Conservation (phyloP, 2,329 filamentous ascomycete genomes). For the Xylaria sp. region DNA sequence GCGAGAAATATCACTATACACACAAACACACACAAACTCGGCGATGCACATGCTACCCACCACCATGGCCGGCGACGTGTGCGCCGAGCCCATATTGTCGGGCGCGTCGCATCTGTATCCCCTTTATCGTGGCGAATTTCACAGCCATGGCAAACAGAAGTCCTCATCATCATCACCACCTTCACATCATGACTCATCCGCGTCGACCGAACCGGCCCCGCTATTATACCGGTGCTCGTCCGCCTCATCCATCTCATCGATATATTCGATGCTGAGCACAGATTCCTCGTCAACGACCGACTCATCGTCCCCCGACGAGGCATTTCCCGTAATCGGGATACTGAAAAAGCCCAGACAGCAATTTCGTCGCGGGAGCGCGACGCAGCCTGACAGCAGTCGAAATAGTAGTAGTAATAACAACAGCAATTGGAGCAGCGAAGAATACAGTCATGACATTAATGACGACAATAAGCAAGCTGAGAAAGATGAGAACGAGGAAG, state of each 20-base stretch:
- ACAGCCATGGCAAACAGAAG: background rate
- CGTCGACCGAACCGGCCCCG: constrained; percentile 14
- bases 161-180: background rate
- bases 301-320: constrained; percentile 5
- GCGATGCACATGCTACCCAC: background rate
- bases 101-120: background rate
- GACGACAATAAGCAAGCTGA: background rate
- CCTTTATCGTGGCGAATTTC: background rate
- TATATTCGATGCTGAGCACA: constrained; percentile 16
- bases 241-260: constrained; percentile 23
- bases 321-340: constrained; percentile 11
- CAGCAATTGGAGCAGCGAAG: background rate
- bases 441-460: background rate
- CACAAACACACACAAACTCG: background rate
- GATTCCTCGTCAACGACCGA: constrained; percentile 11
- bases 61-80: constrained; percentile 1
- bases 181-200: background rate
- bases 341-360: constrained; percentile 24
- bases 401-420: background rate
- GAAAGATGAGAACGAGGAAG: background rate
- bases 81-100: background rate
- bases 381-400: background rate
- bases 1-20: background rate
- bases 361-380: background rate
- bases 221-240: constrained; percentile 29